Percentiles rank a stretch among this genome's conserved stretches.
phyloP scores from a whole-genome alignment of 768 basidiomycete genomes.

The Gyrodon lividus region DNA sequence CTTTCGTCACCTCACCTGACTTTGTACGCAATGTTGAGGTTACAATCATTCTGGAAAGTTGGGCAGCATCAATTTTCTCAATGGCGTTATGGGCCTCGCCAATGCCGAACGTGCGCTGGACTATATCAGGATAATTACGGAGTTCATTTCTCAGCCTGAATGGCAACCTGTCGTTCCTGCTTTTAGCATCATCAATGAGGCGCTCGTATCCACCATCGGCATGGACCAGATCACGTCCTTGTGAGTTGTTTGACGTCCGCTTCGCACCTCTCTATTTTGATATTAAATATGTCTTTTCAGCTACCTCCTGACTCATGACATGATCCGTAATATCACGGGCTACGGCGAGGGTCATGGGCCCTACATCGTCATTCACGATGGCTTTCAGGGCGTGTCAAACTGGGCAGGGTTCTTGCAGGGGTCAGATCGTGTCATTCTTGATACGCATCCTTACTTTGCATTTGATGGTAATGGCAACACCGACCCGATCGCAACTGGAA shows the following conservation, averaged over 20 bases:
- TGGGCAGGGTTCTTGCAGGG: slow-evolving; percentile 57
- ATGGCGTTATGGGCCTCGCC: slow-evolving; percentile 80
- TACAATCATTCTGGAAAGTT: slow-evolving; percentile 61
- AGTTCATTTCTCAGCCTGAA: slow-evolving; percentile 79
- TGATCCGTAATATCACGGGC: slow-evolving; percentile 73
- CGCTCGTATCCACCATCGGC: slow-evolving; percentile 53
- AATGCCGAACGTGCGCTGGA: slow-evolving; percentile 80
- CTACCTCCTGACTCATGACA: slow-evolving; percentile 56
- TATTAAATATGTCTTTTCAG: slow-evolving; percentile 29
- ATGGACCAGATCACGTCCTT: slow-evolving; percentile 53
- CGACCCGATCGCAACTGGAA: slow-evolving; percentile 34
- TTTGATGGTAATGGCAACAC: slow-evolving; percentile 43
- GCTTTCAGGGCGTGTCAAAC: slow-evolving; percentile 44
- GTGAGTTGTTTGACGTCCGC: slow-evolving; percentile 40
- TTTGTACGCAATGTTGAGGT: slow-evolving; percentile 30
- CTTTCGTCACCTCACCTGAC: neutral
- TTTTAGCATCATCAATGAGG: slow-evolving; percentile 68
- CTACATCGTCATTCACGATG: slow-evolving; percentile 62
- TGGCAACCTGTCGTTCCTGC: slow-evolving; percentile 62
- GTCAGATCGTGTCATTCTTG: slow-evolving; percentile 58
- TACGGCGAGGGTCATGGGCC: slow-evolving; percentile 62
- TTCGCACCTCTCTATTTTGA: neutral
- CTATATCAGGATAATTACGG: slow-evolving; percentile 70
- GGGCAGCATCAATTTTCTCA: slow-evolving; percentile 62
- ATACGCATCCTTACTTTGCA: slow-evolving; percentile 69